A percentile compares a stretch with the other conserved stretches of the same genome.
Evolutionary conservation across 2,329 filamentous ascomycete species (phyloP).

Genomic region (Apiospora aurea): DNA sequence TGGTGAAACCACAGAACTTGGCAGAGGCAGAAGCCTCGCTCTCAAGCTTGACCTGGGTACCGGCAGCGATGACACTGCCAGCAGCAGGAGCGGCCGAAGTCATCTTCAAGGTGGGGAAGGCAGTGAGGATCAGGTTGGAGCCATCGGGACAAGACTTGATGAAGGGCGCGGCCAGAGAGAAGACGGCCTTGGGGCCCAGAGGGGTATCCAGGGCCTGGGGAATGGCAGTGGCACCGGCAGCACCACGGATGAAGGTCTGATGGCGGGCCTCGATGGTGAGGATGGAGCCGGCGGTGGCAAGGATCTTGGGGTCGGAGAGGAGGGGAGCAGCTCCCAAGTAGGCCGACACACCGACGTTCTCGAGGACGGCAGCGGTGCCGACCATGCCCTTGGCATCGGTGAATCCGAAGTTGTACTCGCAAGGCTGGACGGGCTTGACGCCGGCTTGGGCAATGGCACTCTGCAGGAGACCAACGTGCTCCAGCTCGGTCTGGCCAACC

Average conservation of each 20-base stretch:
- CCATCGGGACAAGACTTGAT: constrained; percentile 73
- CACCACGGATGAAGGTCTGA: constrained; percentile 74
- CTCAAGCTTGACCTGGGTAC: constrained; percentile 55
- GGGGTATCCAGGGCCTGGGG: constrained; percentile 75
- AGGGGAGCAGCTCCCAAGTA: constrained; percentile 75
- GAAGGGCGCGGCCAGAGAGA: constrained; percentile 76
- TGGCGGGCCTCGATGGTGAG: constrained; percentile 77
- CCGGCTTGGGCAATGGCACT: constrained; percentile 67
- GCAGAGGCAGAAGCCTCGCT: constrained; percentile 58
- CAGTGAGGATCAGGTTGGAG: constrained; percentile 67
- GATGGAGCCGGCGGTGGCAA: constrained; percentile 73
- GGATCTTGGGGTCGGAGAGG: constrained; percentile 63
- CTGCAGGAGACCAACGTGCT: constrained; percentile 67
- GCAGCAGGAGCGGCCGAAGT: constrained; percentile 50
- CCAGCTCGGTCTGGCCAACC: constrained; percentile 68
- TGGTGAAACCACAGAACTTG: constrained; percentile 72
- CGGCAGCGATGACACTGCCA: constrained; percentile 48
- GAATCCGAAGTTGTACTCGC: constrained; percentile 76
- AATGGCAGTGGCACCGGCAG: constrained; percentile 63
- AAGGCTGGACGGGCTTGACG: constrained; percentile 70
- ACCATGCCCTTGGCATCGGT: constrained; percentile 72
- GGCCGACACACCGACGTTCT: constrained; percentile 77
- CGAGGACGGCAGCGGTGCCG: constrained; percentile 71
- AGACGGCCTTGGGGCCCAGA: constrained; percentile 72
- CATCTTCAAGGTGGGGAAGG: constrained; percentile 67